phyloP scores from a whole-genome alignment of 257 asterid species.

The Scutellaria galericulata region DNA sequence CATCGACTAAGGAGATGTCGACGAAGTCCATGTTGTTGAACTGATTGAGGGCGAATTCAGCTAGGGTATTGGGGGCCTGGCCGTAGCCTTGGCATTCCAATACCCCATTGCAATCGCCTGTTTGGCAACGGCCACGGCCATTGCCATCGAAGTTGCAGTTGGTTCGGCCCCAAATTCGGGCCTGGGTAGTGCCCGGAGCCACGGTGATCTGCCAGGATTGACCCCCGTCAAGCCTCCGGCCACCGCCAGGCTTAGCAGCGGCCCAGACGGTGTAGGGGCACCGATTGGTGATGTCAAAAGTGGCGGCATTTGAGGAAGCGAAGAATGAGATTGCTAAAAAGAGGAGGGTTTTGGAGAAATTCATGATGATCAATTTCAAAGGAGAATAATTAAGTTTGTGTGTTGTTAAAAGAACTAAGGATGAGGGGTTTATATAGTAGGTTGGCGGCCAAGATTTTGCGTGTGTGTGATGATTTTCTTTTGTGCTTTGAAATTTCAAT shows the following conservation, averaged over 20 bases:
- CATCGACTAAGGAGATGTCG: constrained; percentile 49
- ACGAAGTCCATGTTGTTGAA: constrained; percentile 43
- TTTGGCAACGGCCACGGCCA: constrained; percentile 36
- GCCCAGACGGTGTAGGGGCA: constrained; percentile 50
- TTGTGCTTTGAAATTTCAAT: no score
- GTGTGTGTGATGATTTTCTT: no score
- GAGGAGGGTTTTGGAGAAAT: constrained; percentile 23
- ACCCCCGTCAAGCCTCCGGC: constrained; percentile 38
- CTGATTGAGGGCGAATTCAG: constrained; percentile 54
- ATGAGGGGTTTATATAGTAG: constrained; percentile 24
- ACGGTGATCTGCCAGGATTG: constrained; percentile 42
- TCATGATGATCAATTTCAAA: not conserved
- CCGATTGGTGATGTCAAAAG: constrained; percentile 40
- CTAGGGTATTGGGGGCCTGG: constrained; percentile 49
- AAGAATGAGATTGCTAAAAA: constrained; percentile 1
- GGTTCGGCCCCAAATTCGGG: constrained; percentile 47
- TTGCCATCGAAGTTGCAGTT: constrained; percentile 36
- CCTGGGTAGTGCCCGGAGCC: constrained; percentile 42
- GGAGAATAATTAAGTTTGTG: not conserved
- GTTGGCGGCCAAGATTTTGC: not conserved
- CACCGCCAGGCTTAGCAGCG: constrained; percentile 38
- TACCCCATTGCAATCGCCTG: constrained; percentile 39
- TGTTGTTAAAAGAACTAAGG: not conserved
- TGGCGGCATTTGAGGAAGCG: constrained; percentile 31
- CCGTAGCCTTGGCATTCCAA: constrained; percentile 45